These are phyloP conservation scores for Lodderomyces jiufengensis DNA, from an alignment of 1,139 yeast genomes.

Conservation along the genomic window DNA sequence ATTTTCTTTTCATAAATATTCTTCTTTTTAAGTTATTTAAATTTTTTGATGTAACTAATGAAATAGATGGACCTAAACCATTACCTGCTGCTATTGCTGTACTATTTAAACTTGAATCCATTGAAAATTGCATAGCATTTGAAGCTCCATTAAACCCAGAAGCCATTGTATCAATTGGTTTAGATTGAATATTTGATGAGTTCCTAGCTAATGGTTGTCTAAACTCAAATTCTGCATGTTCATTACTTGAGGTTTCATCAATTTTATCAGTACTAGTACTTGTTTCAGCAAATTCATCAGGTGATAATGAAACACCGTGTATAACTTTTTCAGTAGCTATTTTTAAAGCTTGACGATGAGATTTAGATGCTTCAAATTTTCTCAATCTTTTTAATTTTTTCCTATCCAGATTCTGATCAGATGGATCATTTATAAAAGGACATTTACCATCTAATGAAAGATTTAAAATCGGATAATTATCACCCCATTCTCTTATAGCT, in stretches of 20 bases:
- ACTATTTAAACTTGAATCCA: slow-evolving; percentile 44
- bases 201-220: slow-evolving; percentile 27
- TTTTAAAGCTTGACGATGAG: slow-evolving; percentile 37
- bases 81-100: slow-evolving; percentile 45
- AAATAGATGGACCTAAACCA: slow-evolving; percentile 66
- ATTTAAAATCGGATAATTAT: slow-evolving; percentile 40
- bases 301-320: slow-evolving; percentile 19
- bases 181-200: slow-evolving; percentile 30
- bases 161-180: slow-evolving; percentile 58
- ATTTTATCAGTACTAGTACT: slow-evolving; percentile 31
- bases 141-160: slow-evolving; percentile 75
- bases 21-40: slow-evolving; percentile 56
- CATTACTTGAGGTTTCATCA: slow-evolving; percentile 10
- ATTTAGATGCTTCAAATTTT: slow-evolving; percentile 39
- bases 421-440: slow-evolving; percentile 58
- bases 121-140: slow-evolving; percentile 35
- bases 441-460: slow-evolving; percentile 63
- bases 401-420: slow-evolving; percentile 38
- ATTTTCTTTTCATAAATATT: slow-evolving; percentile 41
- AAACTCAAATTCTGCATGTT: slow-evolving; percentile 15
- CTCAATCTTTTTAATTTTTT: slow-evolving; percentile 35
- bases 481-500: slow-evolving; percentile 74
- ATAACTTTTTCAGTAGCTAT: slow-evolving; percentile 35
- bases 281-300: slow-evolving; percentile 22
- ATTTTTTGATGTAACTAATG: slow-evolving; percentile 67